phyloP scores from a whole-genome alignment of 73 alveolate species.

The Paramecium sonneborni region DNA sequence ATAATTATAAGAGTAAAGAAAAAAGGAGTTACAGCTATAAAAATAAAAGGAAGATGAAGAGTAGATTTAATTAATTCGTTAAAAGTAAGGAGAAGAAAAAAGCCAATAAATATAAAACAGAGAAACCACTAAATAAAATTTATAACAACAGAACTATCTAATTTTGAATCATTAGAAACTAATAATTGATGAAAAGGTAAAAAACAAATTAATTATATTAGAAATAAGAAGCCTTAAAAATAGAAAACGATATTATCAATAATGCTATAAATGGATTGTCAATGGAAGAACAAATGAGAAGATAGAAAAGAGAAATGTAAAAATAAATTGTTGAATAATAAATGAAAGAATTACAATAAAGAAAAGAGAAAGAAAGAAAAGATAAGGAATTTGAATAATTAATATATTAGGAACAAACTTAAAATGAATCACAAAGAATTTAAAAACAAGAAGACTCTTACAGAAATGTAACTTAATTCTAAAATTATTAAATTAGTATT shows the following conservation, averaged over 20 bases:
- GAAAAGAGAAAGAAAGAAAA: neutral
- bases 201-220: neutral
- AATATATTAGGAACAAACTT: neutral
- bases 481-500: neutral
- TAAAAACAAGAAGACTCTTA: neutral
- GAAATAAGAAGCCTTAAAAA: neutral
- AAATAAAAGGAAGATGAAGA: slow-evolving; percentile 5
- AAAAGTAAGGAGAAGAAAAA: neutral
- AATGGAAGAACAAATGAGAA: neutral
- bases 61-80: neutral
- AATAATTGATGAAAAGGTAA: neutral
- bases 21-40: neutral
- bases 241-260: neutral
- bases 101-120: neutral
- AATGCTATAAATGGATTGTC: neutral
- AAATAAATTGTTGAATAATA: neutral
- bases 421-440: neutral
- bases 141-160: neutral
- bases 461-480: neutral
- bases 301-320: neutral
- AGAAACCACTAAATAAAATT: neutral
- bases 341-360: neutral
- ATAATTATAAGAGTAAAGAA: neutral
- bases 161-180: neutral
- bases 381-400: neutral